Evolutionary conservation across 768 basidiomycete species (phyloP).

Genomic region (Hygrophoropsis aurantiaca): DNA sequence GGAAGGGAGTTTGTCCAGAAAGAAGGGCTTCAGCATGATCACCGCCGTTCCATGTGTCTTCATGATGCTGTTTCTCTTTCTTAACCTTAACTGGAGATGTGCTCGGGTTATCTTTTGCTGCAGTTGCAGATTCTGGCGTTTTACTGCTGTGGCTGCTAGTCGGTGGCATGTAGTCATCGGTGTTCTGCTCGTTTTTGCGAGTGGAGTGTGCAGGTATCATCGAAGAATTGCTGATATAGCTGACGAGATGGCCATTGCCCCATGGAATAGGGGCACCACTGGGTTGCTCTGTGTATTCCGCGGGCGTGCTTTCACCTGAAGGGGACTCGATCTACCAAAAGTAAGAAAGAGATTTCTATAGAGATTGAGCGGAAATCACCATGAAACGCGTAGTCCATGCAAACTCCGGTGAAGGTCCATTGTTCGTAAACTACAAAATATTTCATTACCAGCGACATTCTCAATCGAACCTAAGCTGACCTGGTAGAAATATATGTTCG

Average conservation of each 20-base stretch:
- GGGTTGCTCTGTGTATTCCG: conserved; percentile 30
- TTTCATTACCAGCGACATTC: not conserved
- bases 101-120: no score
- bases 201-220: no score
- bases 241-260: conserved; percentile 28
- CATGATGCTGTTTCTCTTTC: no score
- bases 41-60: no score
- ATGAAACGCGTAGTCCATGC: conserved; percentile 42
- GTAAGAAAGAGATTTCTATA: not conserved
- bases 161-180: no score
- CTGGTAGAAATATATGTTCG: conserved; percentile 42
- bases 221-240: no score
- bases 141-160: no score
- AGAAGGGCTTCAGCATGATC: no score
- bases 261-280: conserved; percentile 37
- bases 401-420: conserved; percentile 16
- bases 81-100: no score
- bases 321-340: conserved; percentile 32
- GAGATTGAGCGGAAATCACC: conserved; percentile 16
- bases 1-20: no score
- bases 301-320: conserved; percentile 23
- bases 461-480: conserved; percentile 9
- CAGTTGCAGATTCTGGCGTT: no score
- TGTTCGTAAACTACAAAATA: conserved; percentile 28
- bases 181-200: no score